phyloP scores from a whole-genome alignment of 1,139 yeast genomes.

The Dujonia santamariae region DNA sequence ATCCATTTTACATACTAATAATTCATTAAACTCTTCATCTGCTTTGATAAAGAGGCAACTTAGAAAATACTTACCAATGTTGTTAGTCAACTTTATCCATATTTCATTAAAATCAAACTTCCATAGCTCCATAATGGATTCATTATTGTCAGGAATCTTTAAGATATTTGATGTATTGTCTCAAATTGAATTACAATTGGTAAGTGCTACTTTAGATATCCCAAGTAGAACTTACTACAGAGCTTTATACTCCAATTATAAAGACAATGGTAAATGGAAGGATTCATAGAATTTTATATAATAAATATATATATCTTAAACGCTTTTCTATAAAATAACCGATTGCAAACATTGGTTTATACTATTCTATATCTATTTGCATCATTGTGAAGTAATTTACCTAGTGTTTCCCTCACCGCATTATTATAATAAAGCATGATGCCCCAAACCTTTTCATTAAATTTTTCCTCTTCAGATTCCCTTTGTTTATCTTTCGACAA shows the following conservation, averaged over 20 bases:
- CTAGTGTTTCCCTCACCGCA: conserved; percentile 22
- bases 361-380: conserved; percentile 17
- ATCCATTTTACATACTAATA: conserved; percentile 18
- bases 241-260: conserved; percentile 67
- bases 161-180: conserved; percentile 70
- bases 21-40: conserved; percentile 52
- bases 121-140: conserved; percentile 45
- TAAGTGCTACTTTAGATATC: conserved; percentile 68
- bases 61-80: conserved; percentile 59
- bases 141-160: conserved; percentile 55
- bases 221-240: conserved; percentile 70
- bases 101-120: conserved; percentile 52
- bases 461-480: conserved; percentile 16
- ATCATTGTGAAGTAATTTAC: conserved; percentile 31
- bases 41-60: conserved; percentile 55
- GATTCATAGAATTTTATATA: conserved; percentile 23
- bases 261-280: conserved; percentile 80
- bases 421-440: conserved; percentile 22
- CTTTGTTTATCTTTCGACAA: conserved; percentile 14
- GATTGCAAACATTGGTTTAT: neutral
- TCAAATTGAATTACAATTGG: conserved; percentile 57
- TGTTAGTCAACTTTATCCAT: conserved; percentile 56
- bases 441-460: conserved; percentile 40
- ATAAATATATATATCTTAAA: neutral
- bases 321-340: neutral